Evolutionary conservation across 805 yeast genomes (phyloP).

Genomic region (Kuraishia cidri): DNA sequence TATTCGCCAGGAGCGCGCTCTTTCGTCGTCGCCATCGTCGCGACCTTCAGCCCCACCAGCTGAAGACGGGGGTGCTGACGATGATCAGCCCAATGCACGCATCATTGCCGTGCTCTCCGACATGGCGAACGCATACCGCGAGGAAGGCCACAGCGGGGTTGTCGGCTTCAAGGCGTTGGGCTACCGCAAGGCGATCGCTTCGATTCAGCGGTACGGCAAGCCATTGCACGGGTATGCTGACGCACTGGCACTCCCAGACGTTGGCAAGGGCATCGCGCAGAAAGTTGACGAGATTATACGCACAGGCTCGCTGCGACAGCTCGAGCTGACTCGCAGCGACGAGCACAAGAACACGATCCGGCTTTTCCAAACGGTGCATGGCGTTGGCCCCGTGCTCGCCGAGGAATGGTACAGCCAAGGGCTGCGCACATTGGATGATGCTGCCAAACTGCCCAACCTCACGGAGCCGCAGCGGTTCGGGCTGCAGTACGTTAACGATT

Average conservation of each 20-base stretch:
- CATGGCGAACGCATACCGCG: slow-evolving; percentile 19
- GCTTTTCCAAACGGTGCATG: slow-evolving; percentile 31
- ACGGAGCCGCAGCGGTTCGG: slow-evolving; percentile 25
- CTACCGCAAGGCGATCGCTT: slow-evolving; percentile 33
- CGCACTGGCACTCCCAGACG: slow-evolving; percentile 27
- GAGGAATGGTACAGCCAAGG: slow-evolving; percentile 28
- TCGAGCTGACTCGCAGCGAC: slow-evolving; percentile 9
- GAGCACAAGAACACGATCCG: slow-evolving; percentile 15
- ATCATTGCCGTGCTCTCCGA: slow-evolving; percentile 20
- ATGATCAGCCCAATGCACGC: slow-evolving; percentile 16
- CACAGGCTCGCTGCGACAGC: slow-evolving; percentile 20
- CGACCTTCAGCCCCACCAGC: too few relatives aligned
- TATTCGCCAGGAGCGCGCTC: not conserved
- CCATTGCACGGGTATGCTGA: slow-evolving; percentile 25
- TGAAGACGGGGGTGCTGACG: not conserved
- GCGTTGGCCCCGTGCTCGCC: slow-evolving; percentile 38
- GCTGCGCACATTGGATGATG: slow-evolving; percentile 26
- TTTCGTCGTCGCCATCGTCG: too few relatives aligned
- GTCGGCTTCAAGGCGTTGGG: slow-evolving; percentile 24
- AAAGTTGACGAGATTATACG: slow-evolving; percentile 37
- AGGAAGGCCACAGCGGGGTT: slow-evolving; percentile 18
- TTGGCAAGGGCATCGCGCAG: slow-evolving; percentile 29
- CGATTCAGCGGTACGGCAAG: slow-evolving; percentile 16
- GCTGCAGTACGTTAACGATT: slow-evolving; percentile 35
- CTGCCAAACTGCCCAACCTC: slow-evolving; percentile 11